Evolutionary conservation across 768 basidiomycete species (phyloP).

Genomic region (Trametes coccinea): DNA sequence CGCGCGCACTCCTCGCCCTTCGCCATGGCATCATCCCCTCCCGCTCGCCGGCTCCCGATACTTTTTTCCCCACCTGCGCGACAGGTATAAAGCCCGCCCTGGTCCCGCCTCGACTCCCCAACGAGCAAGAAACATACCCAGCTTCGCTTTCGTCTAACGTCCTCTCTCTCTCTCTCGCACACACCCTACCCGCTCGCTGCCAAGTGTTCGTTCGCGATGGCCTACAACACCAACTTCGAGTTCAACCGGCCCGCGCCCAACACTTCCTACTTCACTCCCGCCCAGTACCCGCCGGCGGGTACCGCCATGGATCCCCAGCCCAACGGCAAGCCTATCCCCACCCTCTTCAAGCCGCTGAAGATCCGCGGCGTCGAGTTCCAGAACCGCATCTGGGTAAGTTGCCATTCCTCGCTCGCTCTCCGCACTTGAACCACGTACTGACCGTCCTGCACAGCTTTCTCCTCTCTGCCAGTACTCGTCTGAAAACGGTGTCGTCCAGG

Average conservation of each 20-base stretch:
- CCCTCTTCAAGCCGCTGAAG: conserved; percentile 55
- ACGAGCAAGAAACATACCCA: neutral
- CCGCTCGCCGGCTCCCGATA: neutral
- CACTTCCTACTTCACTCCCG: conserved; percentile 48
- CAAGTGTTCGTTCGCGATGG: conserved; percentile 3
- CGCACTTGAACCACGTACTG: neutral
- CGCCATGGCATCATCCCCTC: neutral
- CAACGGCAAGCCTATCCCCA: conserved; percentile 41
- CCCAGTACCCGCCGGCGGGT: conserved; percentile 45
- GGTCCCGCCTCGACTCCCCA: neutral
- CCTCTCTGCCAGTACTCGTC: conserved; percentile 64
- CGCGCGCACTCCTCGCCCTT: neutral
- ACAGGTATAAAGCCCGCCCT: neutral
- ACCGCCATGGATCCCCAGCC: conserved; percentile 45
- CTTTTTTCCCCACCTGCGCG: neutral
- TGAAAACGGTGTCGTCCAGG: conserved; percentile 49
- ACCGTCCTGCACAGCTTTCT: conserved; percentile 37
- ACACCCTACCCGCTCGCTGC: neutral
- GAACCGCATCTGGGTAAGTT: conserved; percentile 31
- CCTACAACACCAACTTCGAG: neutral
- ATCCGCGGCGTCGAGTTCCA: conserved; percentile 36
- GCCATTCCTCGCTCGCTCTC: neutral
- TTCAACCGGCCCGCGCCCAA: conserved; percentile 43
- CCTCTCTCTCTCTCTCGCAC: neutral
- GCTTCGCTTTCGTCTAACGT: neutral